phyloP scores from a whole-genome alignment of 176 grass and related monocot species.

The bread wheat (Triticum aestivum) region IWGSC_CS_RefSeq_v2.1 NC_057807.1:621463220-621463719 shows the following conservation, averaged over 20 bases:
- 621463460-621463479: slow-evolving; percentile 50
- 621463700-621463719: slow-evolving; percentile 48
- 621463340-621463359: too few relatives aligned
- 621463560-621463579: slow-evolving; percentile 9
- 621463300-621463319: too few relatives aligned
- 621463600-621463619: slow-evolving; percentile 18
- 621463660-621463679: slow-evolving; percentile 36
- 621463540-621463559: slow-evolving; percentile 44
- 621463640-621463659: slow-evolving; percentile 46
- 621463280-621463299: too few relatives aligned
- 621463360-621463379: too few relatives aligned
- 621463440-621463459: slow-evolving; percentile 31
- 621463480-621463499: slow-evolving; percentile 11
- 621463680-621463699: slow-evolving; percentile 62
- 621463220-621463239: too few relatives aligned
- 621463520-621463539: slow-evolving; percentile 63
- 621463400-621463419: not conserved
- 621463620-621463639: slow-evolving; percentile 50
- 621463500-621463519: slow-evolving; percentile 28
- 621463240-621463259: too few relatives aligned
- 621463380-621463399: too few relatives aligned
- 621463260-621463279: too few relatives aligned
- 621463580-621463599: slow-evolving; percentile 51
- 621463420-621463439: slow-evolving; percentile 10
- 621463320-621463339: too few relatives aligned